A percentile compares a stretch with the other conserved stretches of the same genome.
Conservation (phyloP, 2,329 filamentous ascomycete species). For the Monosporascus cannonballus region DNA sequence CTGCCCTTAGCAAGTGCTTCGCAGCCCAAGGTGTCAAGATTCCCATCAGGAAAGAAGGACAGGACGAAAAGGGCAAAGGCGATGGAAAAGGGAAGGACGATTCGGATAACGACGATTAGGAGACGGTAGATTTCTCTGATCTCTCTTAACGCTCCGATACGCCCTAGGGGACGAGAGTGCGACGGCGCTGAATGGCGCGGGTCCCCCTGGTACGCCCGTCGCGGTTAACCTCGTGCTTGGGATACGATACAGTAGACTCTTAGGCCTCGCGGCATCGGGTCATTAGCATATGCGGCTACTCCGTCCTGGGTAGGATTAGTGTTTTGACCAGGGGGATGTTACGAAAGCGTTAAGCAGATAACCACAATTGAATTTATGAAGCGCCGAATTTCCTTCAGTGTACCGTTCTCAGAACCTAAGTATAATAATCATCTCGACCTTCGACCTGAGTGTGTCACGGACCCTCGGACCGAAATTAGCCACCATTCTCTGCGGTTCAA, state of each 20-base stretch:
- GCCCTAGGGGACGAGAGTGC: no score
- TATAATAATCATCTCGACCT: no score
- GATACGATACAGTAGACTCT: neutral
- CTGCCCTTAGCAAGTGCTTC: slow-evolving; percentile 84
- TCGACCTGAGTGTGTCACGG: no score
- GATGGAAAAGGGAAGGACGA: slow-evolving; percentile 31
- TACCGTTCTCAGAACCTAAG: no score
- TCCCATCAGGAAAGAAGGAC: slow-evolving; percentile 82
- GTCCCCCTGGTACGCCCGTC: no score
- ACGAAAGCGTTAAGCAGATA: neutral
- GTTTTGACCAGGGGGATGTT: neutral
- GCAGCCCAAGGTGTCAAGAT: slow-evolving; percentile 94
- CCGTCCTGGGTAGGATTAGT: neutral
- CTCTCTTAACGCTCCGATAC: neutral
- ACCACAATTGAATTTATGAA: neutral
- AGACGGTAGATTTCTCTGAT: slow-evolving; percentile 5
- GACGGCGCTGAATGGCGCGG: no score
- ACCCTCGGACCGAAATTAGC: no score
- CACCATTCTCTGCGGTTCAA: no score
- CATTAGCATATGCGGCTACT: neutral
- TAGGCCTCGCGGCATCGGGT: neutral
- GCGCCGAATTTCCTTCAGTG: neutral
- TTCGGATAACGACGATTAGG: slow-evolving; percentile 47
- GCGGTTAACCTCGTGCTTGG: no score
- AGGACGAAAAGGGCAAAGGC: slow-evolving; percentile 32